Conservation (phyloP, 106 monocot genomes). For the Alisma plantagoaquatica region DNA sequence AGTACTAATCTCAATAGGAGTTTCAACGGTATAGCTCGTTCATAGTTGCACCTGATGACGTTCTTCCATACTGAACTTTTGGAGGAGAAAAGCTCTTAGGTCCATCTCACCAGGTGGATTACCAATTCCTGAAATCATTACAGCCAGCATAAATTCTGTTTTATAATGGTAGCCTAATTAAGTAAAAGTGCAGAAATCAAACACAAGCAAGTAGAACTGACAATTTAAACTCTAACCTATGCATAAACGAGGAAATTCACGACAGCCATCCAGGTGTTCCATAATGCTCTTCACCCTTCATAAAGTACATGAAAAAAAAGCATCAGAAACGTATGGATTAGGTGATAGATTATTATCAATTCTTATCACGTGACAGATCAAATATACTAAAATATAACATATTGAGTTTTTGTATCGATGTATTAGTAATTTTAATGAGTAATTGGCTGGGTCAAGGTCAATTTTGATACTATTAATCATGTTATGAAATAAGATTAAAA, state of each 20-base stretch:
- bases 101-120: conserved; percentile 87
- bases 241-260: conserved; percentile 68
- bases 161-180: too few species aligned
- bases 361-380: neutral
- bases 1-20: too few species aligned
- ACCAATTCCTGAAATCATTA: conserved; percentile 61
- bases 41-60: conserved; percentile 73
- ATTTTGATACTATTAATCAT: too few species aligned
- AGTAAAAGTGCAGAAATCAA: too few species aligned
- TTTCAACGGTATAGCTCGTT: too few species aligned
- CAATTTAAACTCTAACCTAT: conserved; percentile 50
- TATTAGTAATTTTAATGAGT: too few species aligned
- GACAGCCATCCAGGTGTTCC: conserved; percentile 50
- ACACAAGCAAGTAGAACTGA: too few species aligned
- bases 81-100: conserved; percentile 68
- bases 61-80: conserved; percentile 70
- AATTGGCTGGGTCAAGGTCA: too few species aligned
- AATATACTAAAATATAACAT: neutral
- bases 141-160: too few species aligned
- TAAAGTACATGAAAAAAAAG: neutral
- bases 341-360: neutral
- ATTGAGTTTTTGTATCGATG: too few species aligned
- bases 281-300: conserved; percentile 66
- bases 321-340: conserved; percentile 57
- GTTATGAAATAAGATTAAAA: too few species aligned